Base-by-base conservation (phyloP, 2,329 filamentous ascomycete genomes). In the Ophiostoma sp. region DNA sequence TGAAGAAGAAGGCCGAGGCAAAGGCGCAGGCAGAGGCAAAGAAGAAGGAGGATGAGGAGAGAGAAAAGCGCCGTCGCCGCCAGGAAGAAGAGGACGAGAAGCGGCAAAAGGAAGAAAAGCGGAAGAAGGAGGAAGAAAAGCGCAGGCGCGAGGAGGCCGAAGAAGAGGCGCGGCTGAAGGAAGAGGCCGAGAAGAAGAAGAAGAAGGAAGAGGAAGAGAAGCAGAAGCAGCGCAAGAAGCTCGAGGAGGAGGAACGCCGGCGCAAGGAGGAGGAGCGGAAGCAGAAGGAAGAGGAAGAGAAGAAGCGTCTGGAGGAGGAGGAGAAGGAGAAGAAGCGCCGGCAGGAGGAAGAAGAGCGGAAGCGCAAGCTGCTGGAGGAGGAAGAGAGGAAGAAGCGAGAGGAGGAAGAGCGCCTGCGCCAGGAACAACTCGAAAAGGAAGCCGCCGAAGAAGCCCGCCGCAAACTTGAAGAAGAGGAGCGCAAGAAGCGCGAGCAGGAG, bases 381-480 rank as follows among this genome's bases (percentile, higher is more conserved):
- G 85, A 87, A 73, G 85, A 87, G 74, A 84, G 84, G 70, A 83
- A 82, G 73, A 85, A 87, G 75, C 83, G 72, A 7, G 68, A 71
- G 19, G 72, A 73, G 17, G 68, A 82, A 48, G 75, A 75, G 25
- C 75, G 73, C 8, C 68, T 69, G 3, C 74, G 64, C 19, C 48
- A 61, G 55, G 72, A 75, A 61, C 69, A 73, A 75, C 68, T 70
- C 25, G 72, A 69, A 39, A 69, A 69, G 36, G 72, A 70, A 39
- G 72, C 68, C 3, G 72, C 72, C 25, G 83, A 85, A 74, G 72
- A 70, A 52, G 59, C 68, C 12, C 68, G 68, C n/a, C 72, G 57
- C 22, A 70, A 73, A 28, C 84, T 83, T 25, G 87, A 89, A 76
- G 85, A 87, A 74, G 84, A 87, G 74, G 85, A 87, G 74, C 85